Evolutionary conservation across 495 filamentous ascomycete species (phyloP).

Genomic region (Glarea lozoyensis): DNA sequence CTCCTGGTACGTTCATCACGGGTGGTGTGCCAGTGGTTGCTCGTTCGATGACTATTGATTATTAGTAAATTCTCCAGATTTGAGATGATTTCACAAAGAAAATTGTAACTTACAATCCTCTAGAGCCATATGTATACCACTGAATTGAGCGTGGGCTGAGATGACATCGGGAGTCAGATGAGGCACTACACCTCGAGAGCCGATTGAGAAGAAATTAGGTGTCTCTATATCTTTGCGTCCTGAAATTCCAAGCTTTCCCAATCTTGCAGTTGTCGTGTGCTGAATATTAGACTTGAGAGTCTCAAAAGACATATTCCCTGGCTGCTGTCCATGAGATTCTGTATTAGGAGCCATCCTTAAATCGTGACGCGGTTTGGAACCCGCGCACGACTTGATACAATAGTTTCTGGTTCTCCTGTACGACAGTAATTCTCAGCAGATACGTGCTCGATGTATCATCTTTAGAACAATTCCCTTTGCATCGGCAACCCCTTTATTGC

Average conservation of each 20-base stretch:
- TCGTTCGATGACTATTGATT: constrained; percentile 65
- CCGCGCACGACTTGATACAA: no score
- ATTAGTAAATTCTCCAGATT: constrained; percentile 19
- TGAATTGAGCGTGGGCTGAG: constrained; percentile 50
- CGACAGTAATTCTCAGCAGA: no score
- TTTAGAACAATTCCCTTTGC: no score
- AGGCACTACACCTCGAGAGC: constrained; percentile 74
- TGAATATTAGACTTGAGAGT: no score
- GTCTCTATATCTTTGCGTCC: constrained; percentile 59
- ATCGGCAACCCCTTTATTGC: no score
- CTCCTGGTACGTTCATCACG: constrained; percentile 28
- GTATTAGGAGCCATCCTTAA: no score
- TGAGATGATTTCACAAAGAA: constrained; percentile 9
- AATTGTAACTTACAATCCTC: constrained; percentile 74
- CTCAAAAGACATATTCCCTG: no score
- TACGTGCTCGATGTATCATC: no score
- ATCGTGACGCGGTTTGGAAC: no score
- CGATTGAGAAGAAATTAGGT: constrained; percentile 69
- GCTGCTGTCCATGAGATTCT: no score
- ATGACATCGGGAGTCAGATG: constrained; percentile 85
- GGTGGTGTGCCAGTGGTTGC: constrained; percentile 33
- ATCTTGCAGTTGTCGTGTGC: constrained; percentile 35
- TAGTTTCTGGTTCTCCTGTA: no score
- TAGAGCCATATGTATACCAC: constrained; percentile 68
- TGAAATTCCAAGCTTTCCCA: constrained; percentile 54